Conservation (phyloP, 306 rosid genomes). For the Quercus berberidifolia region DNA sequence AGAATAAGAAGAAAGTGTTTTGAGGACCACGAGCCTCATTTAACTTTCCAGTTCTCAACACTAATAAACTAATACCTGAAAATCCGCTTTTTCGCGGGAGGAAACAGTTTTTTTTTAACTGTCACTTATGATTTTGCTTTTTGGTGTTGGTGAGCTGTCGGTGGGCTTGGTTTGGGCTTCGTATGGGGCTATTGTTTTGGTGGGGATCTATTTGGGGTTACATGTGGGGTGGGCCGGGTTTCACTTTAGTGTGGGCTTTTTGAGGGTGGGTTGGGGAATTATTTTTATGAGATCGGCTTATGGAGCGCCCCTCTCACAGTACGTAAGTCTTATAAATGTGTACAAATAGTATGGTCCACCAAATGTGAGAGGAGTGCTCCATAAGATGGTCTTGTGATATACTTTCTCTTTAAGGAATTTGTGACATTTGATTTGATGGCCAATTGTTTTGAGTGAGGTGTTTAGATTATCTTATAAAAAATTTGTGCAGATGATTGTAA, state of each 20-base stretch:
- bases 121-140: constrained; percentile 24
- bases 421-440: too few relatives aligned
- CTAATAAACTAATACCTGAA: constrained; percentile 38
- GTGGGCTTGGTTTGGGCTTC: constrained; percentile 11
- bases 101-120: constrained; percentile 43
- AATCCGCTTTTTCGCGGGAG: constrained; percentile 69
- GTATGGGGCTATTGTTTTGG: not conserved
- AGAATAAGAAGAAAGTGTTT: not conserved
- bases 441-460: too few relatives aligned
- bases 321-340: too few relatives aligned
- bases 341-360: too few relatives aligned
- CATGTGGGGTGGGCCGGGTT: not conserved
- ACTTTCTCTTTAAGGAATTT: too few relatives aligned
- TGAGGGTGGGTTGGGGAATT: not conserved
- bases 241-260: not conserved
- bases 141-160: not conserved
- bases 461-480: too few relatives aligned
- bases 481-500: too few relatives aligned
- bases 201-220: not conserved
- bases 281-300: too few relatives aligned
- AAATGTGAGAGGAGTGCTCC: too few relatives aligned
- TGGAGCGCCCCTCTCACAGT: accelerated
- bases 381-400: too few relatives aligned
- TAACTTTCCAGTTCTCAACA: constrained; percentile 61
- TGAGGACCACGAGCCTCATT: constrained; percentile 29